phyloP scores from a whole-genome alignment of 306 rosid species.

The Cucumis sativus region Cucumber_9930_V3 NC_026658.2:5597501-5598000 shows the following conservation, averaged over 20 bases:
- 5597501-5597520: slow-evolving; percentile 78
- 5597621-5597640: slow-evolving; percentile 78
- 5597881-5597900: slow-evolving; percentile 53
- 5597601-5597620: slow-evolving; percentile 42
- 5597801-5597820: slow-evolving; percentile 68
- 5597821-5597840: slow-evolving; percentile 68
- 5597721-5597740: slow-evolving; percentile 88
- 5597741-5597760: slow-evolving; percentile 75
- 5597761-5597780: slow-evolving; percentile 98
- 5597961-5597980: slow-evolving; percentile 32
- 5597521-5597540: slow-evolving; percentile 78
- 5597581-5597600: slow-evolving; percentile 42
- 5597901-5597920: slow-evolving; percentile 62
- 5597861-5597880: slow-evolving; percentile 80
- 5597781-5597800: slow-evolving; percentile 75
- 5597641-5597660: slow-evolving; percentile 62
- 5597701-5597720: slow-evolving; percentile 92
- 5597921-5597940: slow-evolving; percentile 68
- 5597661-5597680: slow-evolving; percentile 47
- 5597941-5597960: slow-evolving; percentile 62
- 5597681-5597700: slow-evolving; percentile 80
- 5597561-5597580: slow-evolving; percentile 69
- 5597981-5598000: slow-evolving; percentile 73
- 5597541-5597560: slow-evolving; percentile 78
- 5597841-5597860: slow-evolving; percentile 73